Percentiles rank a stretch among this genome's conserved stretches.
Evolutionary conservation across 495 filamentous ascomycete genomes (phyloP).

Genomic region (Xylaria acuta): DNA sequence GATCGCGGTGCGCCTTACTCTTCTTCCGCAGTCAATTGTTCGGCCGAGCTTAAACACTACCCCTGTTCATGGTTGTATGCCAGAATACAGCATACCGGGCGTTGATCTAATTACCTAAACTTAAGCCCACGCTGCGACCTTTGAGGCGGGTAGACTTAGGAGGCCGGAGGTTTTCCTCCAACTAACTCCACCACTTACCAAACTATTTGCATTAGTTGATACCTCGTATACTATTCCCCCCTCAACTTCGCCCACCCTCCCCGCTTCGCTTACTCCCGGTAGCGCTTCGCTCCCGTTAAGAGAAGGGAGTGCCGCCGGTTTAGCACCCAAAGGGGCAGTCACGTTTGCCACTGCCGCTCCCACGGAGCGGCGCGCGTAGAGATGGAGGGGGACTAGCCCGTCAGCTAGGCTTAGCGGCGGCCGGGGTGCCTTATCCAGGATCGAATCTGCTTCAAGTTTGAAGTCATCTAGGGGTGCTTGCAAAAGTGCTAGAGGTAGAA

Average conservation of each 20-base stretch:
- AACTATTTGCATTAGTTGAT: no score
- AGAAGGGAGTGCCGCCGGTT: not conserved
- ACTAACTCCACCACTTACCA: no score
- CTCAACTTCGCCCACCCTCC: no score
- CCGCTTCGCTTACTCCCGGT: no score
- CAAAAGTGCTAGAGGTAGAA: not conserved
- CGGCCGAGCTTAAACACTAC: not conserved
- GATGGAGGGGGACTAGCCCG: not conserved
- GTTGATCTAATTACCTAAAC: not conserved
- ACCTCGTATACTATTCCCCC: no score
- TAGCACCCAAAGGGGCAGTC: not conserved
- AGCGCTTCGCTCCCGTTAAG: no score
- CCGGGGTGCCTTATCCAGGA: not conserved
- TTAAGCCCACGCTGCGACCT: no score
- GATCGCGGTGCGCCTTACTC: not conserved
- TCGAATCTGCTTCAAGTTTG: not conserved
- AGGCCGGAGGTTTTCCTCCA: no score
- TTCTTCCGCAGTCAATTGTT: not conserved
- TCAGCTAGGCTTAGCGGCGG: not conserved
- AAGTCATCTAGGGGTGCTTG: not conserved
- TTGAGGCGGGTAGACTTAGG: no score
- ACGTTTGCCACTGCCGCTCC: not conserved
- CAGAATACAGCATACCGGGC: not conserved
- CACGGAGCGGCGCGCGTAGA: conserved; percentile 1
- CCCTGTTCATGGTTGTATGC: not conserved